Percentiles rank a stretch among this genome's conserved stretches.
phyloP scores from a whole-genome alignment of 192 early-diverging fungal genomes.

The Funneliformis mosseae region DNA sequence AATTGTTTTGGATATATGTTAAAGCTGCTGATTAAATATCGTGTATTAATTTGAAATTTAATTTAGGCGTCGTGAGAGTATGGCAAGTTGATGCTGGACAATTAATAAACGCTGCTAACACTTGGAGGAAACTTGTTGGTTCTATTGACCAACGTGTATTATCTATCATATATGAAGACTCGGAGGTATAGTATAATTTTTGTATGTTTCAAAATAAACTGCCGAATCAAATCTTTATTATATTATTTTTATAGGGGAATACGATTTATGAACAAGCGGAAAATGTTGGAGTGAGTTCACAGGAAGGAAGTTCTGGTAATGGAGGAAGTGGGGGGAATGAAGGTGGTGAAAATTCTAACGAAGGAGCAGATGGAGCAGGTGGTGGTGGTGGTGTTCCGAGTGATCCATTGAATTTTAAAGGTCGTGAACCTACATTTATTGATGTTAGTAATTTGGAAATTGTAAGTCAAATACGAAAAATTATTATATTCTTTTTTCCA shows the following conservation, averaged over 20 bases:
- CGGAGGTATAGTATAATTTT: conserved; percentile 35
- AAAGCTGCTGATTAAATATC: no score
- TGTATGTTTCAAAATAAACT: background rate
- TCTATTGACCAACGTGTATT: conserved; percentile 54
- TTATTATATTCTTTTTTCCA: background rate
- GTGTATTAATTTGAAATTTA: background rate
- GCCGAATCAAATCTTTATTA: background rate
- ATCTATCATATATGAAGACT: conserved; percentile 58
- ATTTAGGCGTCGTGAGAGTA: conserved; percentile 49
- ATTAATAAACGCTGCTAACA: conserved; percentile 54
- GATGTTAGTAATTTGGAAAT: conserved; percentile 56
- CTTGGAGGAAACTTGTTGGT: conserved; percentile 65
- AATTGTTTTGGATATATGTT: background rate
- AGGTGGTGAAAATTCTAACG: conserved; percentile 40
- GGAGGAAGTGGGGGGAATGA: conserved; percentile 41
- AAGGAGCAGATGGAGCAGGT: conserved; percentile 43
- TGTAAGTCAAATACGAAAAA: conserved; percentile 41
- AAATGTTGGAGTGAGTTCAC: conserved; percentile 24
- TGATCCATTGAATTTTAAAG: conserved; percentile 43
- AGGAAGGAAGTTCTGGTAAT: conserved; percentile 28
- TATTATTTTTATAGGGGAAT: conserved; percentile 29
- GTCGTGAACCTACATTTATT: conserved; percentile 58
- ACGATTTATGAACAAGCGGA: conserved; percentile 33
- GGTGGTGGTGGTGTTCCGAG: conserved; percentile 48
- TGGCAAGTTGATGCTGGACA: conserved; percentile 62